These are phyloP conservation scores for Fusarium nelsonii DNA, from an alignment of 2,329 filamentous ascomycete genomes.

Conservation along the genomic window DNA sequence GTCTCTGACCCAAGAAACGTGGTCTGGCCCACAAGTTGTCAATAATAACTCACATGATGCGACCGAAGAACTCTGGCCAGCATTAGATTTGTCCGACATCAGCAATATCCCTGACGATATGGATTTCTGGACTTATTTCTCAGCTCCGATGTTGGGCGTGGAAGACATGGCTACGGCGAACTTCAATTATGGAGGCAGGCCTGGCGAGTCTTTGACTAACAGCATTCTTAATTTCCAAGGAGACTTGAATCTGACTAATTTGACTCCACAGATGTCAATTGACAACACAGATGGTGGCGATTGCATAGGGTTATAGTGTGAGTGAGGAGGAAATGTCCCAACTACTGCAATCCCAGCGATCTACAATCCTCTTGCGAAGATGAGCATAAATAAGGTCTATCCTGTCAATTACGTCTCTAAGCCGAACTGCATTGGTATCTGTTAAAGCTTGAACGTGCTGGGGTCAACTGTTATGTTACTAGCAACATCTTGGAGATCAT, in stretches of 20 bases:
- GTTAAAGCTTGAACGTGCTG: not conserved
- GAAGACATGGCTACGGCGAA: not conserved
- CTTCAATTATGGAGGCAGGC: not conserved
- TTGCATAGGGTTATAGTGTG: not conserved
- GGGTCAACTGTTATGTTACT: not conserved
- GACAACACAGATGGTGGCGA: not conserved
- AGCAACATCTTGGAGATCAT: too few species aligned
- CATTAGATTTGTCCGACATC: not conserved
- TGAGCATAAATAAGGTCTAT: too few species aligned
- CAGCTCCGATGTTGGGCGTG: constrained; percentile 4
- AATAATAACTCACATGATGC: not conserved
- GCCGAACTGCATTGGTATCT: not conserved
- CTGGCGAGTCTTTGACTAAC: not conserved
- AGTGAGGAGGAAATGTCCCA: too few species aligned
- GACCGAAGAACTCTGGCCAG: not conserved
- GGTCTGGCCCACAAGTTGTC: not conserved
- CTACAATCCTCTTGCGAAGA: too few species aligned
- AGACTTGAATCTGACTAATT: not conserved
- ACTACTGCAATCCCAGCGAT: too few species aligned
- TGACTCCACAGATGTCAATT: not conserved
- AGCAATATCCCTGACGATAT: not conserved
- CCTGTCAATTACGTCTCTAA: not conserved
- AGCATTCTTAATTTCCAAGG: constrained; percentile 19
- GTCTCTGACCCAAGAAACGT: not conserved
- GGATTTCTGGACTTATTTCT: constrained; percentile 16